Evolutionary conservation across 768 basidiomycete species (phyloP).

Genomic region (Suillus sp.): DNA sequence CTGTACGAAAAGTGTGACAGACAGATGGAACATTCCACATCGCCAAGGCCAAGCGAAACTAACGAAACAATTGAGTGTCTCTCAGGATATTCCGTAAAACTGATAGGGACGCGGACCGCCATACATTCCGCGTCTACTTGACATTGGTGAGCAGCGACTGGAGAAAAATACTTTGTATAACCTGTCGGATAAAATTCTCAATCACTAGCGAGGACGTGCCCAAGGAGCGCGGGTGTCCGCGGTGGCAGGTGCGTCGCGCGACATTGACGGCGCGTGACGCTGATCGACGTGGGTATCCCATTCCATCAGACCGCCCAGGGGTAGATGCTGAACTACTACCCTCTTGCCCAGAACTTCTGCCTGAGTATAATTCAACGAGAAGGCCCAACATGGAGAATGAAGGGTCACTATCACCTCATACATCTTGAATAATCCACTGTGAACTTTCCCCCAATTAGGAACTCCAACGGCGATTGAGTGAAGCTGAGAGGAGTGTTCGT

Average conservation of each 20-base stretch:
- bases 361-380: constrained; percentile 36
- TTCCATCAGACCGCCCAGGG: constrained; percentile 77
- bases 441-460: constrained; percentile 88
- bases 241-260: constrained; percentile 2
- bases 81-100: constrained; percentile 9
- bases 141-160: neutral
- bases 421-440: constrained; percentile 92
- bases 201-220: constrained; percentile 11
- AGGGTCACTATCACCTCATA: constrained; percentile 64
- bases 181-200: neutral
- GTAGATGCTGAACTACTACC: constrained; percentile 95
- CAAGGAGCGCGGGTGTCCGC: constrained; percentile 21
- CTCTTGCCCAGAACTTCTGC: constrained; percentile 92
- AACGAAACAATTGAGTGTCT: neutral
- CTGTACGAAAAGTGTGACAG: constrained; percentile 7
- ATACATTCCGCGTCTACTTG: neutral
- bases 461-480: constrained; percentile 87
- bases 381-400: neutral
- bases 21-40: constrained; percentile 2
- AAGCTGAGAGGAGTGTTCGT: constrained; percentile 90
- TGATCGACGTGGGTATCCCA: constrained; percentile 46
- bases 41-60: constrained; percentile 3
- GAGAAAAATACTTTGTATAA: constrained; percentile 2
- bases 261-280: constrained; percentile 3
- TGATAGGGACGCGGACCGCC: constrained; percentile 8